phyloP scores from a whole-genome alignment of 202 grass and related monocot species.

The Setaria italica region DNA sequence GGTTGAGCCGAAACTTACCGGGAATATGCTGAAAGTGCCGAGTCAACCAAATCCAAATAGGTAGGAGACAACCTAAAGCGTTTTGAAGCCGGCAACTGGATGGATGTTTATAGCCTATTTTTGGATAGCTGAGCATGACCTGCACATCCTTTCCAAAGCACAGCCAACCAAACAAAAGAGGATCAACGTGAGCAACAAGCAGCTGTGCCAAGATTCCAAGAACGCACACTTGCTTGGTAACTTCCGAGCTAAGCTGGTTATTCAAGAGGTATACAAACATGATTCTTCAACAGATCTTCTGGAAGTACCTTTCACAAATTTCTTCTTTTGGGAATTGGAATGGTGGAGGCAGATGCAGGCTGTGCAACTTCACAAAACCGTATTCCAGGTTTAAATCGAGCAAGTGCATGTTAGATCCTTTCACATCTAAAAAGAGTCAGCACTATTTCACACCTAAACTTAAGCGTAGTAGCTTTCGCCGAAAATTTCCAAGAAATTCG shows the following conservation, averaged over 20 bases:
- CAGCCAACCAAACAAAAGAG: not conserved
- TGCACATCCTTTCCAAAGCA: not conserved
- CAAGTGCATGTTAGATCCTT: not conserved
- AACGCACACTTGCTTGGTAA: not conserved
- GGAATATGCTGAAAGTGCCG: not conserved
- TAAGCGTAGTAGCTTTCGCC: not conserved
- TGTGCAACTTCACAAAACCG: not conserved
- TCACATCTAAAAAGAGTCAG: not conserved
- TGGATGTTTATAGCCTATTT: not conserved
- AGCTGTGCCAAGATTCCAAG: not conserved
- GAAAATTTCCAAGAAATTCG: not conserved
- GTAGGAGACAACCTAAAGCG: not conserved
- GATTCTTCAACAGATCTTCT: not conserved
- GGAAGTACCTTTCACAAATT: not conserved
- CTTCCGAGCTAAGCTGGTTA: not conserved
- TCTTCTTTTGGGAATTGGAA: not conserved
- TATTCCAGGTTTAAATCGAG: not conserved
- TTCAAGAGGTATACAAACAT: not conserved
- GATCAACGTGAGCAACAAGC: slow-evolving; percentile 26
- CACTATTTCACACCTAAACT: too few species aligned
- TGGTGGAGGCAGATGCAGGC: not conserved
- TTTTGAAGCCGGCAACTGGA: not conserved
- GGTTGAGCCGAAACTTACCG: not conserved
- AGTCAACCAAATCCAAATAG: not conserved
- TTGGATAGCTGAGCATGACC: not conserved